These are phyloP conservation scores for Typha latifolia DNA, from an alignment of 176 grass and related monocot species.

Conservation along the genomic window DNA sequence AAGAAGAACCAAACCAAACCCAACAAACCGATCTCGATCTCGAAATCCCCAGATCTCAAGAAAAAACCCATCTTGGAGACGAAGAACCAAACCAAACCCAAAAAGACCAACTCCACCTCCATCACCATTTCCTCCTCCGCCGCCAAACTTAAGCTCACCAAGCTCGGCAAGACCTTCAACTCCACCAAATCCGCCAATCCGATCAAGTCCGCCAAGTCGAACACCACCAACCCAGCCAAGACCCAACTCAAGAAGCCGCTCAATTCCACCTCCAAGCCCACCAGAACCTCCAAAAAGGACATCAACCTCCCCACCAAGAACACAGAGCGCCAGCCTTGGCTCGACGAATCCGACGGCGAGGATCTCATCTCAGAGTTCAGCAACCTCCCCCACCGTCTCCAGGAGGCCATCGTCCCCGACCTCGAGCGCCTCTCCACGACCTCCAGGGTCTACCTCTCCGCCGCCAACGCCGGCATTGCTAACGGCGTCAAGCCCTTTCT, in stretches of 20 bases:
- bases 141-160: conserved; percentile 42
- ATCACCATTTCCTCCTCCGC: not conserved
- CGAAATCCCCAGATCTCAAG: not conserved
- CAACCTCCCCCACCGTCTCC: conserved; percentile 45
- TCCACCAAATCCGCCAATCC: conserved; percentile 29
- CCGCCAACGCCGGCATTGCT: conserved; percentile 66
- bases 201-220: conserved; percentile 42
- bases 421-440: conserved; percentile 67
- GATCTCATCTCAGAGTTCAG: conserved; percentile 75
- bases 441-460: conserved; percentile 75
- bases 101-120: conserved; percentile 32
- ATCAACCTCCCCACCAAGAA: conserved; percentile 10
- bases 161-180: conserved; percentile 40
- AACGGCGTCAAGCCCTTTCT: conserved; percentile 60
- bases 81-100: conserved; percentile 70
- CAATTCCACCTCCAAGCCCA: conserved; percentile 18
- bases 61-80: conserved; percentile 23
- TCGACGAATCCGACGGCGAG: conserved; percentile 40
- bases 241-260: conserved; percentile 23
- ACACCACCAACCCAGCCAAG: conserved; percentile 30
- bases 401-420: conserved; percentile 71
- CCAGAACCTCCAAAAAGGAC: conserved; percentile 40
- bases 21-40: no score
- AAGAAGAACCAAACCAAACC: no score
- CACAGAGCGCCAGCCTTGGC: conserved; percentile 25